Evolutionary conservation across 1,139 yeast species (phyloP).

Genomic region (Geotrichum carabidarum): DNA sequence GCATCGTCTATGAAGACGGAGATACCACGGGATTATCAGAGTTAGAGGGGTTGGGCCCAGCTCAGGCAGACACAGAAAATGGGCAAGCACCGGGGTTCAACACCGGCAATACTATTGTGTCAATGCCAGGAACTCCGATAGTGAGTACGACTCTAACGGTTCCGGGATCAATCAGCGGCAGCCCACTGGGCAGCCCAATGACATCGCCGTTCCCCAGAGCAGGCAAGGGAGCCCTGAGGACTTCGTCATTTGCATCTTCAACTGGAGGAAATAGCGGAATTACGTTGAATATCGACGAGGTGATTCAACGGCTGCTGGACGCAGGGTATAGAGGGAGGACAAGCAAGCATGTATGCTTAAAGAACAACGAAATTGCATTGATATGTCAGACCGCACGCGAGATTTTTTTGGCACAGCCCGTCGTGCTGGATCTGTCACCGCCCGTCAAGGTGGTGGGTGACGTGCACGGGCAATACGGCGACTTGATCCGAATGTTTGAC

Average conservation of each 20-base stretch:
- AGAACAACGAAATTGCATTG: conserved; percentile 77
- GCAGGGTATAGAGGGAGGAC: conserved; percentile 95
- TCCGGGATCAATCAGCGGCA: conserved; percentile 2
- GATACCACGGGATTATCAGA: neutral
- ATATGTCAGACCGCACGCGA: conserved; percentile 86
- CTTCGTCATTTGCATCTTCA: conserved; percentile 10
- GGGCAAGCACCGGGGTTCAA: no score
- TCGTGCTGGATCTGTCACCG: conserved; percentile 80
- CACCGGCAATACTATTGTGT: no score
- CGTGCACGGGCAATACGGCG: conserved; percentile 96
- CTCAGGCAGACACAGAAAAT: no score
- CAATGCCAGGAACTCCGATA: neutral
- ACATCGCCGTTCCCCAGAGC: conserved; percentile 14
- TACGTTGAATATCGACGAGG: conserved; percentile 73
- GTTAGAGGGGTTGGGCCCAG: conserved; percentile 1
- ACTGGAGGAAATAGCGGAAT: conserved; percentile 17
- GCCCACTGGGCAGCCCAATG: conserved; percentile 6
- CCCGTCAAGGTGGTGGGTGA: conserved; percentile 98
- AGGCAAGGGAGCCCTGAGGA: conserved; percentile 9
- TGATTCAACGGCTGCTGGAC: conserved; percentile 82
- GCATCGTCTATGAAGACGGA: conserved; percentile 11
- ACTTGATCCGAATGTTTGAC: conserved; percentile 87
- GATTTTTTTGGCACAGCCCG: conserved; percentile 81
- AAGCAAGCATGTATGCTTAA: conserved; percentile 81
- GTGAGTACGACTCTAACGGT: conserved; percentile 3